Evolutionary conservation across 2,329 filamentous ascomycete genomes (phyloP), one percentile per base, ranked within the genome.

Genomic region (Scortechinia acanthostroma): DNA sequence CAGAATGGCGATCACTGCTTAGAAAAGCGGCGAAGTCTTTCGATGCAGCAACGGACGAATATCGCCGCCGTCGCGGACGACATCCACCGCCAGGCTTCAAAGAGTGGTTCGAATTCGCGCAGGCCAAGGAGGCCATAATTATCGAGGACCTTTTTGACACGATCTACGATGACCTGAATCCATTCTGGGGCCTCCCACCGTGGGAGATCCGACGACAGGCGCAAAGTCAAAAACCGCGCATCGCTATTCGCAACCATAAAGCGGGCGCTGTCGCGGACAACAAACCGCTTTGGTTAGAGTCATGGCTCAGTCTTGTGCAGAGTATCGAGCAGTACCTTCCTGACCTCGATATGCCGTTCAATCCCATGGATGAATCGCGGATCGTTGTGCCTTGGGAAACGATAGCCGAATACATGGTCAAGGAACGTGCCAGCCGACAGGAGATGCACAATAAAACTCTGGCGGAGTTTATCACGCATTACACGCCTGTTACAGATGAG

Each of bases 271-370:
- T 30, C 10, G 25, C 10, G n/a, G 25, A 30, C 25, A n/a, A n/a
- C 10, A n/a, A n/a, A n/a, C n/a, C n/a, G n/a, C 10, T 30, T n/a
- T 30, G 25, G 25, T 10, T n/a, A n/a, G 25, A 30, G 10, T 10
- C 25, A 30, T 30, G 25, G 25, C 25, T 30, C 25, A n/a, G n/a
- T n/a, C n/a, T 40, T 6, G 35, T 54, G 51, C 50, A 50, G 53
- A 19, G 42, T 44, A 3, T 54, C 51, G 3, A 40, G 44, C 53
- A 66, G 20, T 61, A 66, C 45, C 53, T 77, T 3, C 73, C 72
- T 14, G 72, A 77, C 48, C 71, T 77, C 58, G 71, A 77, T 51
- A 72, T 76, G 56, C 67, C 72, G 2, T 70, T 76, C 58, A 77
- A 76, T 49, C 57, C 60, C 6, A 61, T 73, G 49, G 73, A 76